A percentile compares a stretch with the other conserved stretches of the same genome.
Evolutionary conservation across 352 stramenopile species (phyloP).

Genomic region (Globisporangium parvum): DNA sequence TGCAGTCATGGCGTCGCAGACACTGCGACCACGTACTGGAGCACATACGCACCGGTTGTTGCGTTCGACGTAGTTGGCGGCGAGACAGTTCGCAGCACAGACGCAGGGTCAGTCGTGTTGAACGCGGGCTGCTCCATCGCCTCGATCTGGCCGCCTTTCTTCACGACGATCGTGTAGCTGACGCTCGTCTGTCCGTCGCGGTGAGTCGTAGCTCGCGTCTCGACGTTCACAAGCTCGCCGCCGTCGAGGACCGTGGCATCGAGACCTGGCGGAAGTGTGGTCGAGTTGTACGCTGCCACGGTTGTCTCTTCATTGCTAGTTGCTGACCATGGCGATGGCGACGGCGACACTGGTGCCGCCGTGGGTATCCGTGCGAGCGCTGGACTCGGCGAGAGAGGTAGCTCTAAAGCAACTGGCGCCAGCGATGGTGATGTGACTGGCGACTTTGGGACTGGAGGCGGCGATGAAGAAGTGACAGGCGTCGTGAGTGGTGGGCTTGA

Average conservation of each 20-base stretch:
- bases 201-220: slow-evolving; percentile 22
- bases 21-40: too few species aligned
- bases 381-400: too few species aligned
- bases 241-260: slow-evolving; percentile 27
- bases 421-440: too few species aligned
- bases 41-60: slow-evolving; percentile 3
- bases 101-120: slow-evolving; percentile 8
- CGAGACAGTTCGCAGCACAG: neutral
- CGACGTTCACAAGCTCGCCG: slow-evolving; percentile 27
- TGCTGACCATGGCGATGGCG: neutral
- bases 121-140: slow-evolving; percentile 6
- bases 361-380: too few species aligned
- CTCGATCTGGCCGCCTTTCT: slow-evolving; percentile 18
- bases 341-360: too few species aligned
- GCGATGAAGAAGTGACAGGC: too few species aligned
- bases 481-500: too few species aligned
- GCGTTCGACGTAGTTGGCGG: neutral
- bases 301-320: neutral
- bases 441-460: too few species aligned
- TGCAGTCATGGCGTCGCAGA: neutral
- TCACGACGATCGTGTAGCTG: slow-evolving; percentile 38
- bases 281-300: slow-evolving; percentile 30
- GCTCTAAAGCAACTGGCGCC: too few species aligned
- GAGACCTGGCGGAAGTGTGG: slow-evolving; percentile 27
- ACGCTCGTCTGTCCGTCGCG: slow-evolving; percentile 22